Conservation (phyloP, 495 filamentous ascomycete genomes). For the Hypomontagnella submonticulosa region DNA sequence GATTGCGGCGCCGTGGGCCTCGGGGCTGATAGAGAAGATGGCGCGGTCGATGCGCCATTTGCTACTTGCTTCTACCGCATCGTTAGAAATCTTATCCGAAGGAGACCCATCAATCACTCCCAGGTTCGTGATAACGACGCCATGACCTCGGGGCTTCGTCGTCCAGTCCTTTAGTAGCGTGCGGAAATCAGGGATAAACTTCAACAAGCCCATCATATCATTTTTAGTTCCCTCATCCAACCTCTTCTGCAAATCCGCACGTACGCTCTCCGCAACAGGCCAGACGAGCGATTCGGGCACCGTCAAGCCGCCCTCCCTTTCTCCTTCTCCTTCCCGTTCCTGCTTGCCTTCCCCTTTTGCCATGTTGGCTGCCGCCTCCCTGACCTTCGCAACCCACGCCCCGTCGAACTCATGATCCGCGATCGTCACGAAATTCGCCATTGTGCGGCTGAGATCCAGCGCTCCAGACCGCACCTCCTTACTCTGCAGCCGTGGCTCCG, state of each 20-base stretch:
- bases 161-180: constrained; percentile 42
- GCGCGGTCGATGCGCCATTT: constrained; percentile 47
- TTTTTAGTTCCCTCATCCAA: constrained; percentile 43
- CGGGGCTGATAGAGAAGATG: constrained; percentile 50
- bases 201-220: constrained; percentile 49
- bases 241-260: constrained; percentile 26
- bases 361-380: not conserved
- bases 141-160: constrained; percentile 40
- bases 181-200: constrained; percentile 47
- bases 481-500: not conserved
- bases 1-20: constrained; percentile 46
- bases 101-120: constrained; percentile 38
- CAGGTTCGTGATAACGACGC: constrained; percentile 52
- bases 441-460: constrained; percentile 21
- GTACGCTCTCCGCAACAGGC: constrained; percentile 41
- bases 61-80: not conserved
- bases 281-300: constrained; percentile 43
- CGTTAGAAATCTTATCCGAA: not conserved
- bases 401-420: constrained; percentile 38
- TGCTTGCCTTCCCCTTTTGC: not conserved
- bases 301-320: not conserved
- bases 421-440: constrained; percentile 49
- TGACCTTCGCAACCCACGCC: constrained; percentile 28
- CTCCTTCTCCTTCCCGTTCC: not conserved
- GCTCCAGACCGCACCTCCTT: not conserved